Percentiles rank a stretch among this genome's conserved stretches.
Evolutionary conservation across 352 stramenopile species (phyloP).

Genomic region (Phytophthora sansomeana): DNA sequence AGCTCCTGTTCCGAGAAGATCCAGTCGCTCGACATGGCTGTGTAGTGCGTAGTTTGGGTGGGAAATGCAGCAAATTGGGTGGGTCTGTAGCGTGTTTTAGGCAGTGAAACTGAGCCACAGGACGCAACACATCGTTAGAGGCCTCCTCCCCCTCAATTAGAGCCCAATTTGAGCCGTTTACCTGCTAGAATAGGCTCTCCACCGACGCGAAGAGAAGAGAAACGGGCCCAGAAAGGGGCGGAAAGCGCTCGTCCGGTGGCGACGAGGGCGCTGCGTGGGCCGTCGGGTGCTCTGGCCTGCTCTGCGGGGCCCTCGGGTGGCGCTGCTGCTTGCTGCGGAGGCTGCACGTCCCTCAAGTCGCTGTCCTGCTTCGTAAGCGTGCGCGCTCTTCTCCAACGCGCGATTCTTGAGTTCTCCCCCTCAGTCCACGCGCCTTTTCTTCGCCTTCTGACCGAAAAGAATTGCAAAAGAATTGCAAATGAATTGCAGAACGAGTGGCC

Average conservation of each 20-base stretch:
- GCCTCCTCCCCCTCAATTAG: neutral
- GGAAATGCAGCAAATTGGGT: constrained; percentile 1
- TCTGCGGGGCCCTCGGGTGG: constrained; percentile 11
- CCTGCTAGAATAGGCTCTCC: constrained; percentile 40
- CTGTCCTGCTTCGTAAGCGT: constrained; percentile 26
- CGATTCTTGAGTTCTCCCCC: constrained; percentile 45
- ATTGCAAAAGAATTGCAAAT: constrained; percentile 56
- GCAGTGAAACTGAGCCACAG: constrained; percentile 23
- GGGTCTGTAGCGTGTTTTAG: neutral
- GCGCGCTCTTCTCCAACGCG: constrained; percentile 33
- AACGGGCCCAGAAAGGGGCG: constrained; percentile 7
- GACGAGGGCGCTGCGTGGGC: constrained; percentile 25
- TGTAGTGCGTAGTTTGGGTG: constrained; percentile 9
- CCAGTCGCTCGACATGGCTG: constrained; percentile 64
- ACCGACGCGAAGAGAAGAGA: constrained; percentile 22
- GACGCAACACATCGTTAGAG: constrained; percentile 17
- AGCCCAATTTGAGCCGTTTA: constrained; percentile 1
- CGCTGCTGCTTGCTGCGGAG: constrained; percentile 17
- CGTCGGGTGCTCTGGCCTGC: constrained; percentile 17
- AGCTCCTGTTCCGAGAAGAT: constrained; percentile 83
- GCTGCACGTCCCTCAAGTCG: constrained; percentile 24
- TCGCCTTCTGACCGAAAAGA: constrained; percentile 33
- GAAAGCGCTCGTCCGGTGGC: constrained; percentile 32
- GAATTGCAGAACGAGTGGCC: constrained; percentile 55
- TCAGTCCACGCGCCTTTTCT: constrained; percentile 37